phyloP scores from a whole-genome alignment of 768 basidiomycete genomes.

The Exidia glandulosa region DNA sequence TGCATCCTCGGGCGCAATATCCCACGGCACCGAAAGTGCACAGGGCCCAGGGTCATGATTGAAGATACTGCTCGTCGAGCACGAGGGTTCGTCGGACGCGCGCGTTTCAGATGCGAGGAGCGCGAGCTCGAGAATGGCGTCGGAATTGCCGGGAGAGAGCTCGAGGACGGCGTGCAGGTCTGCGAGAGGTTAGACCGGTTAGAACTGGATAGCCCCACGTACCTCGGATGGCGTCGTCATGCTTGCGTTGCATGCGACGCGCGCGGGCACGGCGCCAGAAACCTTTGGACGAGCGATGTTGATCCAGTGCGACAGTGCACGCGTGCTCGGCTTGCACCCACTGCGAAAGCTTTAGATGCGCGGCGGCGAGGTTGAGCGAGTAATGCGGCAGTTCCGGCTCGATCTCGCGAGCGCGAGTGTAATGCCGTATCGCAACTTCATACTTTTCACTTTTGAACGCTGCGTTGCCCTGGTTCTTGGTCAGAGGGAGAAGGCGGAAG shows the following conservation, averaged over 20 bases:
- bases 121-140: slow-evolving; percentile 49
- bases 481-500: not conserved
- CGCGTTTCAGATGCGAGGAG: slow-evolving; percentile 19
- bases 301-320: slow-evolving; percentile 51
- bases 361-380: slow-evolving; percentile 66
- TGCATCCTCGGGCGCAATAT: slow-evolving; percentile 12
- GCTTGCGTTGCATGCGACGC: slow-evolving; percentile 44
- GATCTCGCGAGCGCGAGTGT: slow-evolving; percentile 47
- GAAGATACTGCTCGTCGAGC: slow-evolving; percentile 11
- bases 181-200: slow-evolving; percentile 13
- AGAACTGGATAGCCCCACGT: not conserved
- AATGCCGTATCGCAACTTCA: slow-evolving; percentile 41
- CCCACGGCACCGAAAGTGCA: slow-evolving; percentile 8
- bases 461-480: slow-evolving; percentile 41
- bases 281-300: slow-evolving; percentile 59
- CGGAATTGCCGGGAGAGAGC: slow-evolving; percentile 52
- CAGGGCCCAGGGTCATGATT: slow-evolving; percentile 22
- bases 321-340: slow-evolving; percentile 66
- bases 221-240: slow-evolving; percentile 54
- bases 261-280: slow-evolving; percentile 62
- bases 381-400: slow-evolving; percentile 69
- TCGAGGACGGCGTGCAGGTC: slow-evolving; percentile 52
- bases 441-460: slow-evolving; percentile 59
- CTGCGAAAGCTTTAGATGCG: slow-evolving; percentile 60
- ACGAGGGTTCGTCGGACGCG: slow-evolving; percentile 1